These are phyloP conservation scores for Eutrema japonicum DNA, from an alignment of 345 rosid genomes.

Conservation along the genomic window DNA sequence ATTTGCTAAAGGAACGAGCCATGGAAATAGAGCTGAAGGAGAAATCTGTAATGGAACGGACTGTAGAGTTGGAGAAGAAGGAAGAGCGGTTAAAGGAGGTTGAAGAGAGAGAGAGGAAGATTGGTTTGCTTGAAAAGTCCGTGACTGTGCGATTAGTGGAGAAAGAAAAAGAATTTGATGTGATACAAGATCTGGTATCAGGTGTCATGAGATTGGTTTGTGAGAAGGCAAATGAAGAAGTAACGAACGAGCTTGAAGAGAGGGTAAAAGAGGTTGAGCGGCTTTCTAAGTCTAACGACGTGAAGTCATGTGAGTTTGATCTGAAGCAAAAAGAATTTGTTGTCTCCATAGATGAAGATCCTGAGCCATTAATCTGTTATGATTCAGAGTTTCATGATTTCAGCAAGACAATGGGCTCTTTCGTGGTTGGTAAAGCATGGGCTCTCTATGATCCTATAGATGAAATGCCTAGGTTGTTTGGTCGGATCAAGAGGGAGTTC, in stretches of 20 bases:
- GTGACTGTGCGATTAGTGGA: background rate
- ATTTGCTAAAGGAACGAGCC: constrained; percentile 8
- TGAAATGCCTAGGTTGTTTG: constrained; percentile 79
- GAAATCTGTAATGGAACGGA: background rate
- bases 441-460: constrained; percentile 74
- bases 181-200: background rate
- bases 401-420: constrained; percentile 52
- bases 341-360: background rate
- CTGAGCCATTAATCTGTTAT: constrained; percentile 38
- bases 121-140: constrained; percentile 23
- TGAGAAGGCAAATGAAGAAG: background rate
- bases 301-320: constrained; percentile 1
- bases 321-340: background rate
- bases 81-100: constrained; percentile 15
- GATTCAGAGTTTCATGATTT: constrained; percentile 80
- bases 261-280: background rate
- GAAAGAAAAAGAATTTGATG: background rate
- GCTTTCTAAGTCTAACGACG: constrained; percentile 11
- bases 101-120: constrained; percentile 16
- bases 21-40: constrained; percentile 17
- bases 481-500: constrained; percentile 61
- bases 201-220: background rate
- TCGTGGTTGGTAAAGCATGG: constrained; percentile 68
- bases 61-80: constrained; percentile 19
- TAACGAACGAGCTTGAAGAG: background rate